Conservation (phyloP, 73 alveolate genomes). For the Tetrahymena elliotti region DNA sequence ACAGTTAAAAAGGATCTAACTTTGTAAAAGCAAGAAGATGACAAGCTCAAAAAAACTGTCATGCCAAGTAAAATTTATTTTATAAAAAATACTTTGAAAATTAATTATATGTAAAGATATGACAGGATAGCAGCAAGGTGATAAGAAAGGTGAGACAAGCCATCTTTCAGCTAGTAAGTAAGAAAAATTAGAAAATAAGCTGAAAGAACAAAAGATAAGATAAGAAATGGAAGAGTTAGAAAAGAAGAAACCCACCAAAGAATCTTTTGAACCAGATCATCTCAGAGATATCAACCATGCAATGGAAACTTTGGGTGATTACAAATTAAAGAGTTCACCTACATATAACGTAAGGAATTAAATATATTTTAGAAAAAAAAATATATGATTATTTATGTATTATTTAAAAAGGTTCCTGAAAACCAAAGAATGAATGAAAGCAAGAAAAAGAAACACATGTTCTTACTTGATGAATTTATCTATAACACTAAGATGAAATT, state of each 20-base stretch:
- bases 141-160: constrained; percentile 47
- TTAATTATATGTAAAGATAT: background rate
- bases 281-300: constrained; percentile 72
- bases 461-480: constrained; percentile 75
- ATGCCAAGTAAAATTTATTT: background rate
- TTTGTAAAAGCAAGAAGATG: background rate
- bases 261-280: constrained; percentile 71
- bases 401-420: constrained; percentile 72
- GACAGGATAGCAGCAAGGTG: background rate
- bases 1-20: background rate
- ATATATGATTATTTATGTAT: background rate
- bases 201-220: constrained; percentile 46
- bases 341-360: background rate
- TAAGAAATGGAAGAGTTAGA: constrained; percentile 62
- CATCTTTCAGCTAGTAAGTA: background rate
- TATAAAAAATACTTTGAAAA: background rate
- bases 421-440: constrained; percentile 76
- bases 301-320: constrained; percentile 64
- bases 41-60: background rate
- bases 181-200: background rate
- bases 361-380: background rate
- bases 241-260: constrained; percentile 70
- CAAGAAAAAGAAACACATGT: constrained; percentile 83
- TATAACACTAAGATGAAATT: constrained; percentile 76
- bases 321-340: constrained; percentile 64